These are phyloP conservation scores for Mucor piriformis DNA, from an alignment of 371 early-diverging fungal species.

Conservation along the genomic window DNA sequence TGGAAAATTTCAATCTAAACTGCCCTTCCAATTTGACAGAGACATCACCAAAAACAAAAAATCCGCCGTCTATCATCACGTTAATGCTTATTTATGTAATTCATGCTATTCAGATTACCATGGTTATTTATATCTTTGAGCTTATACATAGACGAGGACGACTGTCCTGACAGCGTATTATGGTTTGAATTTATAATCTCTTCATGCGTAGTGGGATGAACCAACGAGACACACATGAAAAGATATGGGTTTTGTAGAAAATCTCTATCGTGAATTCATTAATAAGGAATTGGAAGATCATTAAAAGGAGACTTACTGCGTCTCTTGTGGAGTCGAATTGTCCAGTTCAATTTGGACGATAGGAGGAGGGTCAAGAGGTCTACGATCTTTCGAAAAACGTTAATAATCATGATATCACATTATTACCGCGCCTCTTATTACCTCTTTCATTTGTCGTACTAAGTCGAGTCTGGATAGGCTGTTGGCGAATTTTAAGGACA, in stretches of 20 bases:
- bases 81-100: background rate
- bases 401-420: background rate
- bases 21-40: conserved; percentile 84
- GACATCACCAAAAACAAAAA: conserved; percentile 91
- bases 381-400: conserved; percentile 57
- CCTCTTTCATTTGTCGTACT: conserved; percentile 44
- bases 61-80: conserved; percentile 71
- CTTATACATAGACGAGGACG: conserved; percentile 83
- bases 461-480: conserved; percentile 41
- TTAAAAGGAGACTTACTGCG: conserved; percentile 22
- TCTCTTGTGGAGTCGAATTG: conserved; percentile 42
- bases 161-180: conserved; percentile 64
- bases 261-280: conserved; percentile 40
- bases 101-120: conserved; percentile 52
- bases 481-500: conserved; percentile 38
- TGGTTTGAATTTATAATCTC: conserved; percentile 16
- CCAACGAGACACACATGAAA: conserved; percentile 73
- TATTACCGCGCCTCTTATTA: background rate
- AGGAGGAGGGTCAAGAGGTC: conserved; percentile 91
- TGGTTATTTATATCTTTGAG: conserved; percentile 77
- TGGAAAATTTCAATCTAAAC: conserved; percentile 80
- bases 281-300: background rate
- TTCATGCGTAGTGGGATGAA: conserved; percentile 53
- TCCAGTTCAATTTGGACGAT: conserved; percentile 73
- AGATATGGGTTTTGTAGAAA: conserved; percentile 77